Evolutionary conservation across 129 eudicot species (phyloP).

Genomic region (Smallanthus sonchifolius): DNA sequence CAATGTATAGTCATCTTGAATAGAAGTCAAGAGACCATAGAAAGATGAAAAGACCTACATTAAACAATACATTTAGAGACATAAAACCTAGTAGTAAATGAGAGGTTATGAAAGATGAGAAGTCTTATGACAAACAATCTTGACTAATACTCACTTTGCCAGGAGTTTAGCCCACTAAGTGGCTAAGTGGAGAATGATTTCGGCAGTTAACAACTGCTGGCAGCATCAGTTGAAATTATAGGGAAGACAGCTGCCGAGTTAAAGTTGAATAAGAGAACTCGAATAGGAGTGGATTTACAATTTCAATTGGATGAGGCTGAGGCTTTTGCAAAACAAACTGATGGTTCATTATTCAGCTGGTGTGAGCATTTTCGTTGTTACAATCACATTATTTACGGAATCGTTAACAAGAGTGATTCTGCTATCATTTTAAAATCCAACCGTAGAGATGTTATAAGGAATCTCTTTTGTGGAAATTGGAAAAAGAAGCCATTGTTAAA

Average conservation of each 20-base stretch:
- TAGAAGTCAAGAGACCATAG: too few species aligned
- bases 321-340: conserved; percentile 63
- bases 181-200: too few species aligned
- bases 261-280: conserved; percentile 65
- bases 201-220: too few species aligned
- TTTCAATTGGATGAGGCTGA: conserved; percentile 82
- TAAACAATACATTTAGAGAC: too few species aligned
- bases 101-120: too few species aligned
- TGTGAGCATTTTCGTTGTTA: conserved; percentile 77
- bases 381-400: conserved; percentile 68
- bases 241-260: conserved; percentile 78
- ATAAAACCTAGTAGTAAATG: too few species aligned
- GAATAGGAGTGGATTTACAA: conserved; percentile 84
- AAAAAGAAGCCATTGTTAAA: conserved; percentile 55
- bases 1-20: too few species aligned
- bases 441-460: conserved; percentile 44
- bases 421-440: conserved; percentile 33
- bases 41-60: too few species aligned
- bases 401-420: conserved; percentile 51
- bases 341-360: conserved; percentile 96
- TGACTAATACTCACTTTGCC: too few species aligned
- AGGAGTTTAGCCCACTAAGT: too few species aligned
- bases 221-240: conserved; percentile 62
- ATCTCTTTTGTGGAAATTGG: conserved; percentile 61
- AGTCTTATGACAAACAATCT: too few species aligned